These are phyloP conservation scores for Oryza officinalis DNA, from an alignment of 176 grass and related monocot species.

Conservation along the genomic window DNA sequence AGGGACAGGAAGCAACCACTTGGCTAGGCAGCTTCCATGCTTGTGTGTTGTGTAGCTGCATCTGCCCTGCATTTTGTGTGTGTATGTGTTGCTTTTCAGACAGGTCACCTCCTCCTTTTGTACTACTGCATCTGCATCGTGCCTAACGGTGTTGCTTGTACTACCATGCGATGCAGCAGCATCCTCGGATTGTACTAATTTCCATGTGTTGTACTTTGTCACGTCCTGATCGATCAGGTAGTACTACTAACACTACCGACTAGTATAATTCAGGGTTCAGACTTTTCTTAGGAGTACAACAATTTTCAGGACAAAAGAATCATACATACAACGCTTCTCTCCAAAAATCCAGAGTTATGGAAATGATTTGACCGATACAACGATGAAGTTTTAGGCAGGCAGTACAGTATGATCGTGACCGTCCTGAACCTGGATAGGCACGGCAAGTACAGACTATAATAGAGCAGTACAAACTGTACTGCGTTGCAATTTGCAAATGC, in stretches of 20 bases:
- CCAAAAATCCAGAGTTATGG: neutral
- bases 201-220: neutral
- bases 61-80: neutral
- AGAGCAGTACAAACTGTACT: constrained; percentile 28
- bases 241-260: neutral
- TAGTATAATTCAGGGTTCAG: too few relatives aligned
- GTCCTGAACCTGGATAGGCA: neutral
- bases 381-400: neutral
- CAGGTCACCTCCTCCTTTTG: neutral
- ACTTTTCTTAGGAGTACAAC: neutral
- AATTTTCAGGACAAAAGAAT: neutral
- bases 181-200: neutral
- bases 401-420: neutral
- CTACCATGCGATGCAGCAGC: neutral
- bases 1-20: neutral
- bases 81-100: neutral
- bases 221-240: neutral
- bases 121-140: neutral
- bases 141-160: neutral
- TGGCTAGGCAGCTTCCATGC: neutral
- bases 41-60: neutral
- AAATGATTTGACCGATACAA: neutral
- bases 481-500: neutral
- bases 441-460: neutral
- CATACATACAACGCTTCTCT: neutral